phyloP scores from a whole-genome alignment of 768 basidiomycete genomes.

The Russula brevipes region DNA sequence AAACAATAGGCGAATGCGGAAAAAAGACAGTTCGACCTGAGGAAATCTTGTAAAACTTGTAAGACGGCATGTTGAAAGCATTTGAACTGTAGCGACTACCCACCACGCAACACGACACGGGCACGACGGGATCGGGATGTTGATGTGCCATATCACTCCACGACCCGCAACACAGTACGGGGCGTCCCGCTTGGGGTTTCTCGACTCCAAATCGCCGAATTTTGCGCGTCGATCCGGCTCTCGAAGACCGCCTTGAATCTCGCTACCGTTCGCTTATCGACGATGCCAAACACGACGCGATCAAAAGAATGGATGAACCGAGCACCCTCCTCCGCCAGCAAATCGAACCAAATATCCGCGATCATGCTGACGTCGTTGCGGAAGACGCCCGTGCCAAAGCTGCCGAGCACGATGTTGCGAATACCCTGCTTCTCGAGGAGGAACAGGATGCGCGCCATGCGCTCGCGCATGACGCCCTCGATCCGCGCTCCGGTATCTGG shows the following conservation, averaged over 20 bases:
- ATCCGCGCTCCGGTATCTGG: conserved; percentile 35
- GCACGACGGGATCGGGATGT: conserved; percentile 36
- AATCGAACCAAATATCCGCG: conserved; percentile 59
- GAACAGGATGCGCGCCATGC: conserved; percentile 62
- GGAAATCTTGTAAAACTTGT: not conserved
- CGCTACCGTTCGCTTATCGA: conserved; percentile 46
- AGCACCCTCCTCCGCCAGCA: conserved; percentile 45
- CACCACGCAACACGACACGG: not conserved
- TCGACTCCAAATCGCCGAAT: not conserved
- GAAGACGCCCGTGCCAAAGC: conserved; percentile 78
- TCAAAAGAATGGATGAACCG: conserved; percentile 58
- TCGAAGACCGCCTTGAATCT: conserved; percentile 39
- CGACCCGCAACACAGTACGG: conserved; percentile 10
- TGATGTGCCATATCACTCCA: conserved; percentile 47
- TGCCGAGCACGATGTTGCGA: conserved; percentile 59
- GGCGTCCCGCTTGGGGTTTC: not conserved
- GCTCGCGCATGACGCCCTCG: conserved; percentile 54
- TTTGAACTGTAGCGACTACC: not conserved
- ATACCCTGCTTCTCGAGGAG: conserved; percentile 60
- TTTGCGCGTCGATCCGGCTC: conserved; percentile 16
- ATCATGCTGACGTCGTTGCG: conserved; percentile 55
- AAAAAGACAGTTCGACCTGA: not conserved
- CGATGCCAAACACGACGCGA: conserved; percentile 61
- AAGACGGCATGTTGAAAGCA: not conserved
- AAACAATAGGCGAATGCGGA: not conserved